Evolutionary conservation across 2,329 filamentous ascomycete species (phyloP).

Genomic region (Claviceps humidiphila): DNA sequence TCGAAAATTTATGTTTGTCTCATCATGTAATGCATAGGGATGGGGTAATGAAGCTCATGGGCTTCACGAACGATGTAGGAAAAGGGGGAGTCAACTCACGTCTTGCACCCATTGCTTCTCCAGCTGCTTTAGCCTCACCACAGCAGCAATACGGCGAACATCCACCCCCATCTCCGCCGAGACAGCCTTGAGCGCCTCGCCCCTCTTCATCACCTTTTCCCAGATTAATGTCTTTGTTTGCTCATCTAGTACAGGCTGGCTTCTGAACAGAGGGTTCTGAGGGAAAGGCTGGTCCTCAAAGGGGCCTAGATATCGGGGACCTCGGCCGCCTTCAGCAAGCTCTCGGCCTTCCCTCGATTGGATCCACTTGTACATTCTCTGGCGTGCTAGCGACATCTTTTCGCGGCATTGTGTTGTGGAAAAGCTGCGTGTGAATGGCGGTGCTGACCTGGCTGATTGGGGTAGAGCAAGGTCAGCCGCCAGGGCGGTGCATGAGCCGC

Average conservation of each 20-base stretch:
- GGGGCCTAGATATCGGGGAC: slow-evolving; percentile 25
- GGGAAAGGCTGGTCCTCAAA: slow-evolving; percentile 52
- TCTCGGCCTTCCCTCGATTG: slow-evolving; percentile 13
- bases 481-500: slow-evolving; percentile 16
- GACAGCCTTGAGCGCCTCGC: slow-evolving; percentile 59
- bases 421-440: slow-evolving; percentile 19
- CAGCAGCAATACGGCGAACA: slow-evolving; percentile 71
- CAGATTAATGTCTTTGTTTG: slow-evolving; percentile 62
- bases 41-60: not conserved
- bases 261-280: slow-evolving; percentile 56
- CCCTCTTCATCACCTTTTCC: slow-evolving; percentile 48
- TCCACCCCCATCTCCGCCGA: slow-evolving; percentile 68
- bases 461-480: slow-evolving; percentile 6
- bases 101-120: slow-evolving; percentile 65
- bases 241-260: slow-evolving; percentile 62
- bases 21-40: slow-evolving; percentile 32
- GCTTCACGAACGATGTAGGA: not conserved
- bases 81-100: slow-evolving; percentile 40
- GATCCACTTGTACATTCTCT: slow-evolving; percentile 27
- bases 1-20: slow-evolving; percentile 56
- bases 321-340: slow-evolving; percentile 13
- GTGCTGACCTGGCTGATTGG: slow-evolving; percentile 1
- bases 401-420: slow-evolving; percentile 25
- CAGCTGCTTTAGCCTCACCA: slow-evolving; percentile 73
- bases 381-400: slow-evolving; percentile 24